Evolutionary conservation across 192 early-diverging fungal species (phyloP).

Genomic region (Geosiphon pyriformis): DNA sequence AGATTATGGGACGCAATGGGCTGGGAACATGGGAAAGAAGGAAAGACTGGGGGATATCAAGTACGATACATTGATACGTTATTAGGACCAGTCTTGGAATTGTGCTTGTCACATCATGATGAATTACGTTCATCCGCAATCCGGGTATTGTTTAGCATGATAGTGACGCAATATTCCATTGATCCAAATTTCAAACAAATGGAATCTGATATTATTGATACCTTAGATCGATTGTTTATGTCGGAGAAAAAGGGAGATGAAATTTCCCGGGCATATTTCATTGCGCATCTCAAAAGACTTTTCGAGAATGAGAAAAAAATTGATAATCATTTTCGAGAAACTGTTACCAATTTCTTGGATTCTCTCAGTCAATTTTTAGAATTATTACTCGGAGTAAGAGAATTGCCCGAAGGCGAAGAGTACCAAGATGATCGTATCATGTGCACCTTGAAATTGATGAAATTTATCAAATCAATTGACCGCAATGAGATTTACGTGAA

Average conservation of each 20-base stretch:
- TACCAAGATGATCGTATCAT: constrained; percentile 60
- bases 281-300: constrained; percentile 27
- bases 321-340: constrained; percentile 4
- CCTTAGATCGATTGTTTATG: constrained; percentile 38
- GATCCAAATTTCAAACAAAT: constrained; percentile 26
- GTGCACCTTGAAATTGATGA: constrained; percentile 55
- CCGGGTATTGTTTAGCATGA: constrained; percentile 31
- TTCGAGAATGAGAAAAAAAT: constrained; percentile 9
- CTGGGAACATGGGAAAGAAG: constrained; percentile 17
- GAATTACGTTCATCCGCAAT: constrained; percentile 32
- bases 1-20: constrained; percentile 47
- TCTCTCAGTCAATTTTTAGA: constrained; percentile 48
- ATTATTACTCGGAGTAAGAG: constrained; percentile 46
- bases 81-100: constrained; percentile 32
- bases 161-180: constrained; percentile 30
- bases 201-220: constrained; percentile 32
- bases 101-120: constrained; percentile 36
- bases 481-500: constrained; percentile 59
- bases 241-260: constrained; percentile 36
- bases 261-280: constrained; percentile 20
- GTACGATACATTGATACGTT: constrained; percentile 24
- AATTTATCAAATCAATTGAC: constrained; percentile 56
- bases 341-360: constrained; percentile 36
- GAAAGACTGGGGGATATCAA: constrained; percentile 24
- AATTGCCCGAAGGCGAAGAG: constrained; percentile 47